Evolutionary conservation across 805 yeast species (phyloP), one percentile per base, ranked within the genome.

Genomic region (Zygosaccharomyces bailii): DNA sequence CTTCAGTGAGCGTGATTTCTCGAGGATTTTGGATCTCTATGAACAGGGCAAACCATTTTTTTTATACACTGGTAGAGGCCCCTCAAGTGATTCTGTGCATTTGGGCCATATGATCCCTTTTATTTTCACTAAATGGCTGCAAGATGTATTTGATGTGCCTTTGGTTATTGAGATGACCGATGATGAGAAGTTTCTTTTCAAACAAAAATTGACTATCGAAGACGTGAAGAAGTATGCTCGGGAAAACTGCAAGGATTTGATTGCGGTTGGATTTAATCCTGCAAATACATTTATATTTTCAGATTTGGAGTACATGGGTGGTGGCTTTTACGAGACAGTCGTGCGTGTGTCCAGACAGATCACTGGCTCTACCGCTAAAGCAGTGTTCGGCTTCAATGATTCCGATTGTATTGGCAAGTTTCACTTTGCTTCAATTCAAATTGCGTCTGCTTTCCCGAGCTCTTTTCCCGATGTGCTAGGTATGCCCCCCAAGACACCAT

Each of bases 71-170:
- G 99, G 99, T 31, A 79, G 99, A 66, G 99, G 99, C 4, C 98
- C 99, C 29, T 86, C 96, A 1, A 80, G 90, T 33, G 96, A 84
- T 56, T 84, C 93, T 16, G 84, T 93, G 86, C 99, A 93, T 65
- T 74, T 93, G 70, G 99, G 99, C 42, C 99, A 93, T 67, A 82
- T 91, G 89, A 78, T 90, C 49, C 99, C 99, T 13, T 93, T 93
- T 63, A 67, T 85, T 24, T 93, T 93, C 73, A 93, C 99, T 45
- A 89, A 90, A 68, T 93, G 98, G 98, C 75, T 93, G 58, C 99
- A 93, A 68, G 97, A 91, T 36, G 98, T 91, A 2, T 93, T 93
- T 65, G 98, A 93, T 63, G 96, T 80, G 47, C 98, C 99, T 16
- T 74, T 93, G 51, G 95, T 93, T 30, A 81, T 93, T 55, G 97